These are phyloP conservation scores for Madurella fahalii DNA, from an alignment of 2,329 filamentous ascomycete genomes.

Conservation along the genomic window DNA sequence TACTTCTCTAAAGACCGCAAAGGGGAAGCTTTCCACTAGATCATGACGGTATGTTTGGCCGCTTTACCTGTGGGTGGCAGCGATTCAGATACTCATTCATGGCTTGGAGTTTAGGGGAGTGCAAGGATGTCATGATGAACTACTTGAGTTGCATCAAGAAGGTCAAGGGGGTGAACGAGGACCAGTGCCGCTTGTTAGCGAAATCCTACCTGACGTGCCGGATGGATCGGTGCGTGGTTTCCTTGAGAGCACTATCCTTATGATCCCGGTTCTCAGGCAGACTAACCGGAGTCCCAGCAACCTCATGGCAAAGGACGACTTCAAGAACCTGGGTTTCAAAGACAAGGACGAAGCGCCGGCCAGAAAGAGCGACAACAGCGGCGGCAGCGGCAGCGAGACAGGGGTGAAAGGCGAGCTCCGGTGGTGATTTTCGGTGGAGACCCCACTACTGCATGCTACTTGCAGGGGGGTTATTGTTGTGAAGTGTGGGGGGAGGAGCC, in stretches of 20 bases:
- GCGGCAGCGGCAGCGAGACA: constrained; percentile 22
- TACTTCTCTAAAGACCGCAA: constrained; percentile 60
- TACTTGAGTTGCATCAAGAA: constrained; percentile 88
- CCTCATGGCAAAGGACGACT: constrained; percentile 92
- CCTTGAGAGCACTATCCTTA: neutral
- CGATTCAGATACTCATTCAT: constrained; percentile 7
- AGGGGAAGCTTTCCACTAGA: constrained; percentile 95
- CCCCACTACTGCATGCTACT: neutral
- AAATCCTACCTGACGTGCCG: constrained; percentile 87
- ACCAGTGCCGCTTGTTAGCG: constrained; percentile 77
- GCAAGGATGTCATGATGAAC: constrained; percentile 78
- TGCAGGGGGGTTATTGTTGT: neutral
- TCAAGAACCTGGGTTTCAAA: constrained; percentile 84
- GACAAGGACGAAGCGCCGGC: constrained; percentile 43
- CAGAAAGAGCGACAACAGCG: constrained; percentile 24
- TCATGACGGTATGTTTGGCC: constrained; percentile 63
- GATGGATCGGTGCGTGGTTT: constrained; percentile 76
- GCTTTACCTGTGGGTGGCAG: neutral
- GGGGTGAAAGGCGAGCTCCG: constrained; percentile 33
- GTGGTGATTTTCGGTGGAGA: constrained; percentile 29
- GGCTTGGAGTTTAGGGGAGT: constrained; percentile 63
- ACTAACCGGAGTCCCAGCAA: constrained; percentile 53
- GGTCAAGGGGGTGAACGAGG: constrained; percentile 77
- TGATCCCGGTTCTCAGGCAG: neutral
- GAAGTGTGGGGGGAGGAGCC: neutral